Conservation (phyloP, 345 rosid species). For the Murraya paniculata region DNA sequence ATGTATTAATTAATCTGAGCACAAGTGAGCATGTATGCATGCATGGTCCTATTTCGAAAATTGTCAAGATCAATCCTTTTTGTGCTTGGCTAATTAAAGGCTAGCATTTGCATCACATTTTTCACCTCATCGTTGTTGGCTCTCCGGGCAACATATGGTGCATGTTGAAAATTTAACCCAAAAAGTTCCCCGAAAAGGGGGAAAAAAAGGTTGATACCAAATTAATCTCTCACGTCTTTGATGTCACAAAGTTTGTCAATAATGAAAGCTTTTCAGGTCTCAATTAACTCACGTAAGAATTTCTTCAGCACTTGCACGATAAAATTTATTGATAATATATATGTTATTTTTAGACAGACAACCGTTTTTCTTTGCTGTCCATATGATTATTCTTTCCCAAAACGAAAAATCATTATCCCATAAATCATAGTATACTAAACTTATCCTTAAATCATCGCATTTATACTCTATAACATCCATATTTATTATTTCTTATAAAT, state of each 20-base stretch:
- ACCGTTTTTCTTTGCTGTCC: too few species aligned
- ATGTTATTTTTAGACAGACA: too few species aligned
- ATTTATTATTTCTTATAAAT: too few species aligned
- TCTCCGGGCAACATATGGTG: conserved; percentile 13
- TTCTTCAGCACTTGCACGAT: too few species aligned
- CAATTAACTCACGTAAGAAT: too few species aligned
- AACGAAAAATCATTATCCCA: too few species aligned
- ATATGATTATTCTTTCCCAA: too few species aligned
- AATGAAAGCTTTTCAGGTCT: neutral
- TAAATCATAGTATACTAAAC: too few species aligned
- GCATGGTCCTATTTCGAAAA: neutral
- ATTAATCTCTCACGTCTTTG: neutral
- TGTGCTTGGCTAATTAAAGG: too few species aligned
- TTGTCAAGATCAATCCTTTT: neutral
- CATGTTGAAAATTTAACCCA: neutral
- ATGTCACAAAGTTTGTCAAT: neutral
- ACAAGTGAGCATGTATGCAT: neutral
- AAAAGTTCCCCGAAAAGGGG: neutral
- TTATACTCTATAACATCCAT: too few species aligned
- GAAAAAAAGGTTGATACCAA: neutral
- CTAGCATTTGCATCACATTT: conserved; percentile 21
- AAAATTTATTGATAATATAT: too few species aligned
- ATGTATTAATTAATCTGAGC: neutral
- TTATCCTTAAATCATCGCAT: too few species aligned
- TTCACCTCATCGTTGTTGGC: conserved; percentile 27